Conservation (phyloP, 352 stramenopile species). For the Phytopythium ostracodes region DNA sequence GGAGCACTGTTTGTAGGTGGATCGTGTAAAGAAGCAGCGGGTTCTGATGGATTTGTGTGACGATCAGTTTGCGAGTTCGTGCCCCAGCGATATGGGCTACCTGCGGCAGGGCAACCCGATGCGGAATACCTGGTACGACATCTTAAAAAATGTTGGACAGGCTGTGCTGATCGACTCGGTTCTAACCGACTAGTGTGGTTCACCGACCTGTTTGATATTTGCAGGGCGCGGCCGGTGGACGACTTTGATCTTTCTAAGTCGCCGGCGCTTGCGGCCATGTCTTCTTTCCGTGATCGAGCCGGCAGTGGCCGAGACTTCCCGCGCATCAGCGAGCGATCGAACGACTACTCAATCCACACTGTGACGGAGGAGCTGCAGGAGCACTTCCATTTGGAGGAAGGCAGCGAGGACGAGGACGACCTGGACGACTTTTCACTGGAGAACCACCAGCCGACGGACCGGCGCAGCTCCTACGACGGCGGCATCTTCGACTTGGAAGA, state of each 20-base stretch:
- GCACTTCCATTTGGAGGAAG: conserved; percentile 30
- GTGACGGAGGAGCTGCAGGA: conserved; percentile 32
- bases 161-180: too few relatives aligned
- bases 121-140: conserved; percentile 35
- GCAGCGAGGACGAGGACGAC: conserved; percentile 18
- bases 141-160: too few relatives aligned
- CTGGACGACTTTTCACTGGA: conserved; percentile 19
- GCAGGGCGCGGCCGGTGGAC: conserved; percentile 33
- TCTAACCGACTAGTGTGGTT: too few relatives aligned
- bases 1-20: too few relatives aligned
- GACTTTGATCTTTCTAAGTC: conserved; percentile 75
- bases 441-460: conserved; percentile 26
- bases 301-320: conserved; percentile 15
- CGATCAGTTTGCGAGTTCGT: conserved; percentile 61
- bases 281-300: conserved; percentile 33
- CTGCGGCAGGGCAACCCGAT: conserved; percentile 33
- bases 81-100: conserved; percentile 60
- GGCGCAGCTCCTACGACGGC: conserved; percentile 54
- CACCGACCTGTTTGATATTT: conserved; percentile 5
- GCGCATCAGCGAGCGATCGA: conserved; percentile 9
- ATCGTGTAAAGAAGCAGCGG: too few relatives aligned
- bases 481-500: conserved; percentile 81
- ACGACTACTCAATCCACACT: conserved; percentile 23
- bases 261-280: conserved; percentile 63
- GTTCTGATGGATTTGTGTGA: too few relatives aligned